phyloP scores from a whole-genome alignment of 306 rosid genomes.

The Casuarina glauca region DNA sequence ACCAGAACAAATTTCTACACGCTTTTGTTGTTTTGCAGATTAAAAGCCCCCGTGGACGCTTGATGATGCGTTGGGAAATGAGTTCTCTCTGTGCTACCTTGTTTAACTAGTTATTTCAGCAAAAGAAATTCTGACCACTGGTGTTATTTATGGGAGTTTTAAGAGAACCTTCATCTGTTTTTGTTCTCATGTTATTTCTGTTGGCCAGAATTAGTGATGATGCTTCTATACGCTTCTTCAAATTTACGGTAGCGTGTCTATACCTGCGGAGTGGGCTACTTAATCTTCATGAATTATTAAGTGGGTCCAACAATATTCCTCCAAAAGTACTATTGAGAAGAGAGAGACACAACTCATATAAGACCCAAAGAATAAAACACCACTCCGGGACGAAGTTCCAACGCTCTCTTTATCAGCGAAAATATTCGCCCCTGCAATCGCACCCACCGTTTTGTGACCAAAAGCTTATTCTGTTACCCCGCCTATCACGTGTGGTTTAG shows the following conservation, averaged over 20 bases:
- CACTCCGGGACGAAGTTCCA: too few relatives aligned
- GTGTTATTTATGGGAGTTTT: constrained; percentile 21
- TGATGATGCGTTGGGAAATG: constrained; percentile 11
- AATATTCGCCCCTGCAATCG: too few relatives aligned
- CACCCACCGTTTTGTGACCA: too few relatives aligned
- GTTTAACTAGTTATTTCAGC: constrained; percentile 28
- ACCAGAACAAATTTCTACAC: not conserved
- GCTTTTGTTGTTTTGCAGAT: not conserved
- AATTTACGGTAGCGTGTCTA: not conserved
- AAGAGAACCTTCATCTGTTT: constrained; percentile 24
- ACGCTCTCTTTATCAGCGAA: too few relatives aligned
- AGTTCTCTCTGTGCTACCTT: constrained; percentile 19
- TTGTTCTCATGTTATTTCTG: constrained; percentile 7
- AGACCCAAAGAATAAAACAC: too few relatives aligned
- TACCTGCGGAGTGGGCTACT: constrained; percentile 1
- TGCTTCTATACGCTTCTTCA: constrained; percentile 2
- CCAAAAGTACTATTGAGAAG: too few relatives aligned
- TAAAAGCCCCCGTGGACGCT: constrained; percentile 50
- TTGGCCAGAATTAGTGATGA: constrained; percentile 26
- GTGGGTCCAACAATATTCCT: too few relatives aligned
- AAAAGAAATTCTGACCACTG: constrained; percentile 19
- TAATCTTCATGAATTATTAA: constrained; percentile 15
- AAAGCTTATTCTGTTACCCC: too few relatives aligned
- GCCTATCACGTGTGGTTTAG: too few relatives aligned
- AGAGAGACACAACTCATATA: too few relatives aligned